These are phyloP conservation scores for Monilinia aucupariae DNA, from an alignment of 2,329 filamentous ascomycete genomes.

Conservation along the genomic window DNA sequence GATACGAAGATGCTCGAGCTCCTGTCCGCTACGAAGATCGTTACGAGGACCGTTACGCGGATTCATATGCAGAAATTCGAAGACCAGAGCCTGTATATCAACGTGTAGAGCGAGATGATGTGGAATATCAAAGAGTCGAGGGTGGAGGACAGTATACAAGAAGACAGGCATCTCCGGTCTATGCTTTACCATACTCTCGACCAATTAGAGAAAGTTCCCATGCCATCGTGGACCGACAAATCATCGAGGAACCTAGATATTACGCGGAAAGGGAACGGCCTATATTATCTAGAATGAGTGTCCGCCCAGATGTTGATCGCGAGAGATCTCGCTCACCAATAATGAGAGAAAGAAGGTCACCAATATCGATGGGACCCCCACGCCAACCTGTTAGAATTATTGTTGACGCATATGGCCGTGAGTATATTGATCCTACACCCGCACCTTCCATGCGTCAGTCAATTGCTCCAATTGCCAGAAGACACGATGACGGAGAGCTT, in stretches of 20 bases:
- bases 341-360: conserved; percentile 41
- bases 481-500: conserved; percentile 45
- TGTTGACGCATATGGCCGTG: conserved; percentile 76
- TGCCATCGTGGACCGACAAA: conserved; percentile 28
- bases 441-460: conserved; percentile 46
- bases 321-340: conserved; percentile 46
- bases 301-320: conserved; percentile 45
- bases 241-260: conserved; percentile 36
- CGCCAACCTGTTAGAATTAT: conserved; percentile 59
- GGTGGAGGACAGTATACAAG: conserved; percentile 25
- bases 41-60: conserved; percentile 22
- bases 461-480: conserved; percentile 44
- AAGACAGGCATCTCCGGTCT: conserved; percentile 30
- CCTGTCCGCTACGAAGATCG: conserved; percentile 18
- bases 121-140: conserved; percentile 24
- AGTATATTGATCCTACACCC: conserved; percentile 61
- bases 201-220: conserved; percentile 29
- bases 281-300: conserved; percentile 42
- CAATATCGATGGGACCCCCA: conserved; percentile 45
- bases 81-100: conserved; percentile 28
- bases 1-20: conserved; percentile 23
- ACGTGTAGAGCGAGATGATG: conserved; percentile 30
- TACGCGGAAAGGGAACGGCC: conserved; percentile 39
- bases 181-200: conserved; percentile 29
- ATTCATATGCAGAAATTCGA: conserved; percentile 28